A percentile compares a stretch with the other conserved stretches of the same genome.
Evolutionary conservation across 805 yeast genomes (phyloP).

Genomic region (Saturnispora halmiae): DNA sequence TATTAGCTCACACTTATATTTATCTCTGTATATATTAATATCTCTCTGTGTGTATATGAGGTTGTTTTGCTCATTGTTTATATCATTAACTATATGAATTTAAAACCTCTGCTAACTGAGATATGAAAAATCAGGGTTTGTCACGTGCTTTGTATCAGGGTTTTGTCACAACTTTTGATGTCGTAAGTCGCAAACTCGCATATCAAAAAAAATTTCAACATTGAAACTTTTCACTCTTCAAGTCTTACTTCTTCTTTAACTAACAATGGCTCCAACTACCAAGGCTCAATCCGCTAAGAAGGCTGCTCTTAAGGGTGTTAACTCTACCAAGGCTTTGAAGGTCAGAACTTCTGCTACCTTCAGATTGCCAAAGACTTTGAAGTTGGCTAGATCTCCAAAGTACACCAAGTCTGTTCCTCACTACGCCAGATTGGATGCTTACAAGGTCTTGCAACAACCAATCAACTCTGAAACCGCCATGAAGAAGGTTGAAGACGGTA

Average conservation of each 20-base stretch:
- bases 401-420: constrained; percentile 97
- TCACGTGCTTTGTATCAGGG: constrained; percentile 14
- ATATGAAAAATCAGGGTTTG: constrained; percentile 4
- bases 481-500: constrained; percentile 99
- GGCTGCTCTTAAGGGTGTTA: constrained; percentile 96
- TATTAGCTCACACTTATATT: no score
- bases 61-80: no score
- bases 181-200: constrained; percentile 10
- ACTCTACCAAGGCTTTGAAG: constrained; percentile 82
- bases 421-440: constrained; percentile 92
- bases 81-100: no score
- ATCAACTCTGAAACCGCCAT: constrained; percentile 97
- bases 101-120: no score
- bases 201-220: neutral
- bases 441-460: constrained; percentile 90
- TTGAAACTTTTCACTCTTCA: constrained; percentile 1
- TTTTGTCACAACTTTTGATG: constrained; percentile 12
- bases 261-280: constrained; percentile 31
- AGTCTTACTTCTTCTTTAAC: constrained; percentile 5
- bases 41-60: no score
- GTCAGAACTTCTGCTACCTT: constrained; percentile 92
- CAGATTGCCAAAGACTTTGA: constrained; percentile 96
- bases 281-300: constrained; percentile 98
- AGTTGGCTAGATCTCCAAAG: constrained; percentile 88
- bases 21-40: no score